Evolutionary conservation across 176 grass and related monocot genomes (phyloP).

Genomic region (Zoysia pacifica): DNA sequence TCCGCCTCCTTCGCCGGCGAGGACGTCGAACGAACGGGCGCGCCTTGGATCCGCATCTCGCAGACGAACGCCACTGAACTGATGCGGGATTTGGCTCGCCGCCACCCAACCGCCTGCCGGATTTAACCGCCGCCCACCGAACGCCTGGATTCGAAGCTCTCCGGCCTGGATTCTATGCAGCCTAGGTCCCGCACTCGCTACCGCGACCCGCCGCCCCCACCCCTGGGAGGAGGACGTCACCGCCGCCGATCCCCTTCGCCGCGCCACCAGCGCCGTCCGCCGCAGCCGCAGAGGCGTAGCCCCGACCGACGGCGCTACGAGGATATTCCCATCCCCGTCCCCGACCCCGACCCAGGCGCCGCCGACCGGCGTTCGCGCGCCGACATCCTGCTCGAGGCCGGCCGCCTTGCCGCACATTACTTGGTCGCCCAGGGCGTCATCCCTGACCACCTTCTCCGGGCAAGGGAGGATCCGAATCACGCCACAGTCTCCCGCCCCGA

Average conservation of each 20-base stretch:
- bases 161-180: slow-evolving; percentile 33
- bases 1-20: neutral
- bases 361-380: neutral
- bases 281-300: slow-evolving; percentile 38
- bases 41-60: slow-evolving; percentile 27
- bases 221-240: slow-evolving; percentile 30
- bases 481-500: slow-evolving; percentile 17
- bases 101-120: neutral
- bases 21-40: slow-evolving; percentile 26
- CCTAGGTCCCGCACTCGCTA: slow-evolving; percentile 42
- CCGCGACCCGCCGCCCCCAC: slow-evolving; percentile 24
- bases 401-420: slow-evolving; percentile 61
- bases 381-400: slow-evolving; percentile 57
- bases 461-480: slow-evolving; percentile 37
- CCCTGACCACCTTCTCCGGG: slow-evolving; percentile 47
- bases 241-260: slow-evolving; percentile 31
- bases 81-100: slow-evolving; percentile 12
- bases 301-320: slow-evolving; percentile 31
- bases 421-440: slow-evolving; percentile 56
- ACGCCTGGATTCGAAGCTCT: neutral
- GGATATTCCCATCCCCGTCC: neutral
- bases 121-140: slow-evolving; percentile 28
- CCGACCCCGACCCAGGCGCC: neutral
- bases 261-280: slow-evolving; percentile 31
- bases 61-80: slow-evolving; percentile 23